A percentile compares a stretch with the other conserved stretches of the same genome.
Evolutionary conservation across 805 yeast genomes (phyloP).

Genomic region (Myxozyma melibiosi): DNA sequence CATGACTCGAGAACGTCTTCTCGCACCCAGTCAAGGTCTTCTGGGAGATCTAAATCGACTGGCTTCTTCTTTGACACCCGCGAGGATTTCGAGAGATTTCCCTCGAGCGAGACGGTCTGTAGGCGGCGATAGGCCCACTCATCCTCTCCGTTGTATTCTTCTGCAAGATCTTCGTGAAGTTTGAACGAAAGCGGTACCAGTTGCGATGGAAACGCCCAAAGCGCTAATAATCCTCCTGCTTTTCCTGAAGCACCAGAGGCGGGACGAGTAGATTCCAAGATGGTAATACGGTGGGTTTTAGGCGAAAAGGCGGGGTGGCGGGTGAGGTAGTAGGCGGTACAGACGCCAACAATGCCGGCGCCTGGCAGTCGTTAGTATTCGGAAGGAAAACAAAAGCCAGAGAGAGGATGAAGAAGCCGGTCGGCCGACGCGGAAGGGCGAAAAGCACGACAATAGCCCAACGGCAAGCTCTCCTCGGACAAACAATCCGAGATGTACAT

Average conservation of each 20-base stretch:
- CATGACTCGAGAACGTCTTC: conserved; percentile 66
- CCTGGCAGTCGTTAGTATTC: conserved; percentile 35
- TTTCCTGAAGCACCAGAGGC: conserved; percentile 98
- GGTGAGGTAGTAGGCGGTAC: conserved; percentile 87
- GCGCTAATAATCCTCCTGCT: conserved; percentile 92
- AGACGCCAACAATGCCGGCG: conserved; percentile 95
- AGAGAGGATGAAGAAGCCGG: not conserved
- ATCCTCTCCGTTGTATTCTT: conserved; percentile 74
- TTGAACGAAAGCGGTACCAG: conserved; percentile 85
- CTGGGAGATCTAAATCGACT: conserved; percentile 47
- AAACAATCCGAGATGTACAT: conserved; percentile 16
- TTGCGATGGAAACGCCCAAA: conserved; percentile 97
- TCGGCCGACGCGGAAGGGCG: not conserved
- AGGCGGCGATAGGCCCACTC: conserved; percentile 94
- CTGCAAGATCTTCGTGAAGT: conserved; percentile 80
- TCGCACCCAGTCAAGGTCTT: conserved; percentile 75
- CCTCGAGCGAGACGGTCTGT: conserved; percentile 84
- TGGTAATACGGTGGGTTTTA: conserved; percentile 73
- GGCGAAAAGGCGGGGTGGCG: conserved; percentile 80
- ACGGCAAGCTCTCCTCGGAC: not conserved
- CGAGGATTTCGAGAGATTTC: conserved; percentile 56
- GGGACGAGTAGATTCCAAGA: conserved; percentile 84
- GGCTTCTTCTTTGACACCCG: conserved; percentile 19
- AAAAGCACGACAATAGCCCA: not conserved
- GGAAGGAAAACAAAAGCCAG: conserved; percentile 2